A percentile compares a stretch with the other conserved stretches of the same genome.
These are phyloP conservation scores for Omphalea diandra DNA, from an alignment of 441 rosid genomes.

Conservation along the genomic window DNA sequence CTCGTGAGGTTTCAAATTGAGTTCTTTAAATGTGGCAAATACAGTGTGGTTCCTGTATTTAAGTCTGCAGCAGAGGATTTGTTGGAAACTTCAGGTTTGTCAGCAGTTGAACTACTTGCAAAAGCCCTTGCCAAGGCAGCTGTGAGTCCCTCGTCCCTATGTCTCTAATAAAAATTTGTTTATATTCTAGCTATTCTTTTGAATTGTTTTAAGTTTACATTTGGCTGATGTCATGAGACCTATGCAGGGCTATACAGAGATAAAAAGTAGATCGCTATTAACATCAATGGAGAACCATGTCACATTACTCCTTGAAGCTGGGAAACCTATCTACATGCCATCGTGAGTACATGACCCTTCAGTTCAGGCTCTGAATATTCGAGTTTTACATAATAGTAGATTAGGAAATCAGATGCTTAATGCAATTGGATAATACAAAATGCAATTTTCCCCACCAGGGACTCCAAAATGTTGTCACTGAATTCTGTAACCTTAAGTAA, in stretches of 20 bases:
- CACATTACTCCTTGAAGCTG: constrained; percentile 66
- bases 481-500: too few species aligned
- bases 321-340: constrained; percentile 58
- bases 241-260: constrained; percentile 82
- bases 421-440: not conserved
- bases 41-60: constrained; percentile 90
- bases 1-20: not conserved
- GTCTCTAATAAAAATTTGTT: too few species aligned
- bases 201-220: too few species aligned
- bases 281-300: constrained; percentile 87
- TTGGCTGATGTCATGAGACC: not conserved
- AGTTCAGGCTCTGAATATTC: not conserved
- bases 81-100: constrained; percentile 62
- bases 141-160: constrained; percentile 43
- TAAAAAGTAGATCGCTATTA: constrained; percentile 81
- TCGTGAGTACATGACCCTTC: constrained; percentile 54
- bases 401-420: not conserved
- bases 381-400: not conserved
- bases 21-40: constrained; percentile 16
- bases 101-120: constrained; percentile 77
- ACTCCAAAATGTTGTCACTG: too few species aligned
- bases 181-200: too few species aligned
- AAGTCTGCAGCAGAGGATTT: constrained; percentile 74
- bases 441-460: too few species aligned
- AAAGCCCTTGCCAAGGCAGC: constrained; percentile 90